Conservation (phyloP, 371 early-diverging fungal genomes). For the Choanephora cucurbitarum region DNA sequence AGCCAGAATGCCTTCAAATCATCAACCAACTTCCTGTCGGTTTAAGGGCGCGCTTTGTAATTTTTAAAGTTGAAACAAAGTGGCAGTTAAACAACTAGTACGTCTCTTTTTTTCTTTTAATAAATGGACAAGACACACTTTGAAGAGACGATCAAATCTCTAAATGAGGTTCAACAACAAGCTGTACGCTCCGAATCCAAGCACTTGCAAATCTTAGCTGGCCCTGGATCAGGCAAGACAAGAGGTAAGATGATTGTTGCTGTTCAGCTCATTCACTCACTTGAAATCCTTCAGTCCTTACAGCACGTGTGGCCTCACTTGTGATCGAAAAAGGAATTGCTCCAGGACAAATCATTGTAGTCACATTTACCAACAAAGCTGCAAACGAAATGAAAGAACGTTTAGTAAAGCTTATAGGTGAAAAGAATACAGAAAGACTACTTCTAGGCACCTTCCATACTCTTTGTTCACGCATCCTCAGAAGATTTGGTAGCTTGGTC, state of each 20-base stretch:
- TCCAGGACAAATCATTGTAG: slow-evolving; percentile 52
- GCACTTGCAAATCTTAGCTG: slow-evolving; percentile 55
- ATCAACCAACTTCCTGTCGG: too few species aligned
- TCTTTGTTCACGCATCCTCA: slow-evolving; percentile 50
- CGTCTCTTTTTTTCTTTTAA: too few species aligned
- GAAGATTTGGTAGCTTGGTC: slow-evolving; percentile 27
- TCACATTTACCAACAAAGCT: slow-evolving; percentile 71
- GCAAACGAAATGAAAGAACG: slow-evolving; percentile 60
- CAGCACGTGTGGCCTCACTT: slow-evolving; percentile 42
- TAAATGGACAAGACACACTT: background rate
- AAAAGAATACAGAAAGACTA: slow-evolving; percentile 25
- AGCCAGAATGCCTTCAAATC: too few species aligned
- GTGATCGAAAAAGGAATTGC: slow-evolving; percentile 37
- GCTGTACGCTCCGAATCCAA: slow-evolving; percentile 28
- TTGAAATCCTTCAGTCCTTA: slow-evolving; percentile 35
- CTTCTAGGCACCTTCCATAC: slow-evolving; percentile 61
- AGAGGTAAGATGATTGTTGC: slow-evolving; percentile 38
- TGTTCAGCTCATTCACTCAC: background rate
- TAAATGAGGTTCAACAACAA: slow-evolving; percentile 33
- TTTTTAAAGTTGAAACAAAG: too few species aligned
- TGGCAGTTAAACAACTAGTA: too few species aligned
- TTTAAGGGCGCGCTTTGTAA: too few species aligned
- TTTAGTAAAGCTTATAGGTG: slow-evolving; percentile 33
- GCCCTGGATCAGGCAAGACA: slow-evolving; percentile 70
- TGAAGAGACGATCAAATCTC: background rate